Evolutionary conservation across 139 green algal genomes (phyloP).

Genomic region (Chlorella sp.): DNA sequence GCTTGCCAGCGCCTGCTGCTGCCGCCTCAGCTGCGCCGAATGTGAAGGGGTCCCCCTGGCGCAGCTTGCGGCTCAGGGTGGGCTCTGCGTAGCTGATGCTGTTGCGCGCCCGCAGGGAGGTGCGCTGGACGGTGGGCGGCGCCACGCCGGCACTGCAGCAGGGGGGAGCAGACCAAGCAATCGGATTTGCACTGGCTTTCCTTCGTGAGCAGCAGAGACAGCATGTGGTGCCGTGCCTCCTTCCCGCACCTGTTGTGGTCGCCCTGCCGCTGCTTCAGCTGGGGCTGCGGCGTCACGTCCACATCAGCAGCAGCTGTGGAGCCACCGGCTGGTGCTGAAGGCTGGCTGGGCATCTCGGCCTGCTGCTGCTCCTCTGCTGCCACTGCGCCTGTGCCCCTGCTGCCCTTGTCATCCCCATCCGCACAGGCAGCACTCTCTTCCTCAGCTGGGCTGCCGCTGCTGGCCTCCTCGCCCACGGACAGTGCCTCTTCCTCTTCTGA

Average conservation of each 20-base stretch:
- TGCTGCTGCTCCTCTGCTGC: neutral
- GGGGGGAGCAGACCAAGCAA: no score
- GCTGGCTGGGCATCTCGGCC: neutral
- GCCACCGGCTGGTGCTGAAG: neutral
- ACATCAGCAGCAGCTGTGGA: neutral
- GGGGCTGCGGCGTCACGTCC: neutral
- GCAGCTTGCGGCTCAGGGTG: constrained; percentile 33
- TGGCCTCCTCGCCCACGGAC: no score
- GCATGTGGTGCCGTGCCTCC: neutral
- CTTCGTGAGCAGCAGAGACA: no score
- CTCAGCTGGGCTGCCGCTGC: no score
- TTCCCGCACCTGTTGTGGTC: neutral
- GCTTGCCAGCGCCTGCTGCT: neutral
- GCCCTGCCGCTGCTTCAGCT: neutral
- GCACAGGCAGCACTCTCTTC: no score
- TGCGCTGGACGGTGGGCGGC: constrained; percentile 5
- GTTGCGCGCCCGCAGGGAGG: constrained; percentile 14
- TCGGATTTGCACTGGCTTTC: no score
- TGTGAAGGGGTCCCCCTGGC: constrained; percentile 28
- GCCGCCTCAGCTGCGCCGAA: constrained; percentile 17
- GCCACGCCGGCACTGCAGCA: neutral
- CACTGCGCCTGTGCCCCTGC: no score
- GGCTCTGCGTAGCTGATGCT: constrained; percentile 36
- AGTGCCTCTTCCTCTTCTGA: no score
- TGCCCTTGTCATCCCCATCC: no score